Percentiles rank a stretch among this genome's conserved stretches.
Evolutionary conservation across 805 yeast genomes (phyloP).

Genomic region (Saccharomycopsis sp.): DNA sequence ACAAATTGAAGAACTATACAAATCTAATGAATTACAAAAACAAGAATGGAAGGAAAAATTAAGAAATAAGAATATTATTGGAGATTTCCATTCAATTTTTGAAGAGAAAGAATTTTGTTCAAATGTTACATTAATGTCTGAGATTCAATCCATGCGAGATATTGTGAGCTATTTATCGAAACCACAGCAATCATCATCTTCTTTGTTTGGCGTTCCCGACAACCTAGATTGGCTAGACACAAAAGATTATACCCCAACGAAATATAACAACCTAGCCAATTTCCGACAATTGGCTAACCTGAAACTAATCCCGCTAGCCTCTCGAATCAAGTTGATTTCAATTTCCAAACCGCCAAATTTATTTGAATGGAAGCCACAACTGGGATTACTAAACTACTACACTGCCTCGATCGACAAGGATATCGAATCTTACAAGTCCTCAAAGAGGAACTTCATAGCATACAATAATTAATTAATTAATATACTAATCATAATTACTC

Average conservation of each 20-base stretch:
- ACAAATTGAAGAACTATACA: background rate
- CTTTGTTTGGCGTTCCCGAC: background rate
- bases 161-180: constrained; percentile 4
- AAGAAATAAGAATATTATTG: constrained; percentile 9
- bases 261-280: background rate
- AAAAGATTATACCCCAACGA: background rate
- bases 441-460: background rate
- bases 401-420: background rate
- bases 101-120: constrained; percentile 16
- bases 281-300: background rate
- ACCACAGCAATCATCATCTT: background rate
- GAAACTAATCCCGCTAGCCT: constrained; percentile 1
- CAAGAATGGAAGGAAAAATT: constrained; percentile 5
- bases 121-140: constrained; percentile 11
- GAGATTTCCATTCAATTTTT: constrained; percentile 10
- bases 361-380: constrained; percentile 9
- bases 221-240: background rate
- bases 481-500: background rate
- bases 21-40: constrained; percentile 2
- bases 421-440: background rate
- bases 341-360: no score
- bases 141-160: constrained; percentile 11
- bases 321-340: background rate
- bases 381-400: background rate
- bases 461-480: background rate